phyloP scores from a whole-genome alignment of 345 rosid species.

The Stellera chamaejasme region DNA sequence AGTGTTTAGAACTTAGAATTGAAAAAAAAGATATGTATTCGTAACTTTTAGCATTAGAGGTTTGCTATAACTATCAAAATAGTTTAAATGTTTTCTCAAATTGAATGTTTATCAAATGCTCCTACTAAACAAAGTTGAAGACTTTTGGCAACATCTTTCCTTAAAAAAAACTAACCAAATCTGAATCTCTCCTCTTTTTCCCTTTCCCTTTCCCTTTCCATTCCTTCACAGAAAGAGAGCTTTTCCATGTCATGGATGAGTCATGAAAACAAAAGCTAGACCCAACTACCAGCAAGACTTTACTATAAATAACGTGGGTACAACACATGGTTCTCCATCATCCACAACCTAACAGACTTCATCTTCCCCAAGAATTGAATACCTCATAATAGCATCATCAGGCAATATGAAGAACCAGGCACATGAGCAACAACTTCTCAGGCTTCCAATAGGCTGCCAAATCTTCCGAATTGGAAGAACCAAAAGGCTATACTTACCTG shows the following conservation, averaged over 20 bases:
- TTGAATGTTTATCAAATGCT: too few relatives aligned
- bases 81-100: too few relatives aligned
- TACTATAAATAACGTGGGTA: constrained; percentile 13
- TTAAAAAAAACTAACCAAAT: constrained; percentile 11
- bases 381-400: background rate
- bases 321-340: constrained; percentile 5
- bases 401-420: constrained; percentile 23
- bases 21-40: too few relatives aligned
- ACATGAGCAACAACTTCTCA: constrained; percentile 19
- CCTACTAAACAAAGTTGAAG: background rate
- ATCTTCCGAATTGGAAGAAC: constrained; percentile 21
- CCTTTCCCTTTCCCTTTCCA: constrained; percentile 1
- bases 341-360: background rate
- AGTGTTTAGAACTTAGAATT: too few relatives aligned
- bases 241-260: constrained; percentile 16
- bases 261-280: constrained; percentile 23
- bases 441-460: constrained; percentile 15
- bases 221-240: constrained; percentile 1
- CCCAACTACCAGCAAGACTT: constrained; percentile 6
- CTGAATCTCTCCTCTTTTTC: constrained; percentile 1
- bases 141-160: constrained; percentile 6
- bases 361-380: background rate
- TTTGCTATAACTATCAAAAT: too few relatives aligned
- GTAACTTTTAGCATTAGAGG: too few relatives aligned
- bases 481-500: constrained; percentile 21